Evolutionary conservation across 495 filamentous ascomycete genomes (phyloP), one percentile per base, ranked within the genome.

Genomic region (Penicillium dipodomyicola): DNA sequence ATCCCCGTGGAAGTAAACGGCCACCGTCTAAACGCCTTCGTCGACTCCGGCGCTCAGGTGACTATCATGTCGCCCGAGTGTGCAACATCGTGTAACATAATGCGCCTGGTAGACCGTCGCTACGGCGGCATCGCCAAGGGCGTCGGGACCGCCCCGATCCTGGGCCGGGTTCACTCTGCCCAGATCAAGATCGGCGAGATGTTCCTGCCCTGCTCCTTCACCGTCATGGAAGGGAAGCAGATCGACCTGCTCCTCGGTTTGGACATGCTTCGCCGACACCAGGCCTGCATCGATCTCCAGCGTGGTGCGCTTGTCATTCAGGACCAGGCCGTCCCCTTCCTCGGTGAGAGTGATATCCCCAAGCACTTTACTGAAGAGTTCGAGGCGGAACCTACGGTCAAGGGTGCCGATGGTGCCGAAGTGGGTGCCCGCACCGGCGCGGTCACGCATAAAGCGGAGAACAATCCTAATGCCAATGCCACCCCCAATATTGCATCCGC

Each of bases 221-320:
- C 95, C n/a, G 94, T 99, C 60, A 97, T 99, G 94, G 94, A 99
- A 73, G 94, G 94, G 35, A 99, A 97, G 72, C 85, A 89, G 56
- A 94, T 97, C n/a, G 94, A 97, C 64, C 78, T 99, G 11, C 82
- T 99, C 8, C 80, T 99, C 11, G 94, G 94, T 6, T 76, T 99
- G 44, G 94, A 99, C 68, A 99, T 99, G 89, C 76, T 97, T 49
- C 96, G 91, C 71, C 82, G 95, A 30, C 90, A 96, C 69, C 93
- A 96, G 72, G 94, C 93, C 4, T 89, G 81, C 56, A 91, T 99
- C 60, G 95, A 99, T 65, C 82, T 99, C 9, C 77, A 80, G 57
- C 86, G 84, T 65, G 87, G 88, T 57, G 86, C 84, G 30, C 81
- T 99, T 17, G 76, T 93, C 30, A 95, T 99, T 64, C 90, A 94